A percentile compares a stretch with the other conserved stretches of the same genome.
Evolutionary conservation across 768 basidiomycete species (phyloP).

Genomic region (Tricholoma furcatifolium): DNA sequence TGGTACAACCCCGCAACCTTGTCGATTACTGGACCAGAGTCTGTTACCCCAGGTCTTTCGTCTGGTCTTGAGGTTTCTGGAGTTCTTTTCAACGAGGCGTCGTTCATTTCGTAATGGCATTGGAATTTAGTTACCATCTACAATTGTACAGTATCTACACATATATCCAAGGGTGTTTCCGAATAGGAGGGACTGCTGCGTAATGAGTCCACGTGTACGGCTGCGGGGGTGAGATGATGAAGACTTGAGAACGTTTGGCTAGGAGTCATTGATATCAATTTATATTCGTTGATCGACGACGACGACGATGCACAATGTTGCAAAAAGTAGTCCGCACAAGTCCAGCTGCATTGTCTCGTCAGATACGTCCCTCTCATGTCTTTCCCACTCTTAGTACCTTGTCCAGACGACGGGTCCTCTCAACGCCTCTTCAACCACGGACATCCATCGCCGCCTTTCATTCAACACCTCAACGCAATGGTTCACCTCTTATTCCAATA

Average conservation of each 20-base stretch:
- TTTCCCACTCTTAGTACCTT: neutral
- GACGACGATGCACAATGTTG: slow-evolving; percentile 51
- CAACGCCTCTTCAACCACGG: neutral
- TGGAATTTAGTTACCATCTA: too few relatives aligned
- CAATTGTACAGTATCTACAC: neutral
- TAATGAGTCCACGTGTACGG: neutral
- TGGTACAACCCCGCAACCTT: slow-evolving; percentile 48
- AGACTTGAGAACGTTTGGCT: too few relatives aligned
- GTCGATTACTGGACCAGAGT: slow-evolving; percentile 41
- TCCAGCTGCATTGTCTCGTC: slow-evolving; percentile 12
- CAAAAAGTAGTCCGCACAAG: slow-evolving; percentile 37
- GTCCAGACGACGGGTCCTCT: neutral
- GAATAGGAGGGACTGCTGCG: neutral
- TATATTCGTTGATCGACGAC: neutral
- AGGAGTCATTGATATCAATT: neutral
- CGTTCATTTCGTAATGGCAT: slow-evolving; percentile 63
- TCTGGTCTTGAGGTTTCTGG: slow-evolving; percentile 59
- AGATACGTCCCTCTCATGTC: slow-evolving; percentile 12
- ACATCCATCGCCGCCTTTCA: slow-evolving; percentile 29
- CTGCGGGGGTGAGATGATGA: neutral
- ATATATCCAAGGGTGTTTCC: neutral
- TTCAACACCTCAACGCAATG: slow-evolving; percentile 33
- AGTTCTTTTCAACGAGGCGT: slow-evolving; percentile 81
- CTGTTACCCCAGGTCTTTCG: slow-evolving; percentile 36
- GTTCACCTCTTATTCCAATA: slow-evolving; percentile 47